These are phyloP conservation scores for Rheum nobile DNA, from an alignment of 148 eudicot species.

Conservation along the genomic window DNA sequence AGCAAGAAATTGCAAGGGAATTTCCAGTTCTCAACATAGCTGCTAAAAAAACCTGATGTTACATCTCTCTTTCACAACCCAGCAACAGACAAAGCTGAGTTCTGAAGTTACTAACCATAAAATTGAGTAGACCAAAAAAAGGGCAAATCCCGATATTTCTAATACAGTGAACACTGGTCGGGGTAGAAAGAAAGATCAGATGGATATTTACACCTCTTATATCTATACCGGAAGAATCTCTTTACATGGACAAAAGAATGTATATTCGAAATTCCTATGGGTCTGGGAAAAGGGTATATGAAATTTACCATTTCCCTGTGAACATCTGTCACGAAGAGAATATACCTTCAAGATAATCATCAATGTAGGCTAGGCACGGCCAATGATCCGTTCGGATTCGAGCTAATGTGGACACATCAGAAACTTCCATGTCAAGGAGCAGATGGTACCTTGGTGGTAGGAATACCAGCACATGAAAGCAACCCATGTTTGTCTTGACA, in stretches of 20 bases:
- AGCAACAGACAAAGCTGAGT: no score
- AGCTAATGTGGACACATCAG: conserved; percentile 62
- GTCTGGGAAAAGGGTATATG: background rate
- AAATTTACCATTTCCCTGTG: background rate
- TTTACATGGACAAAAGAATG: conserved; percentile 7
- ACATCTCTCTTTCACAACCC: no score
- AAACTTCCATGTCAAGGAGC: conserved; percentile 80
- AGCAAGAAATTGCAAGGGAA: no score
- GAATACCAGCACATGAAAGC: conserved; percentile 65
- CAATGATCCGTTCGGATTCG: conserved; percentile 96
- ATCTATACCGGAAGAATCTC: background rate
- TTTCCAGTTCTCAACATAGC: no score
- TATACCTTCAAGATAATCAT: conserved; percentile 88
- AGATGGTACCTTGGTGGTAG: conserved; percentile 92
- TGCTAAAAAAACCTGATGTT: no score
- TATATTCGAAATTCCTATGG: background rate
- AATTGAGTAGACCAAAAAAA: background rate
- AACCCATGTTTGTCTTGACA: conserved; percentile 53
- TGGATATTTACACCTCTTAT: conserved; percentile 9
- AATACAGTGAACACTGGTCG: background rate
- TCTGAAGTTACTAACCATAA: background rate
- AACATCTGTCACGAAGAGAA: conserved; percentile 20
- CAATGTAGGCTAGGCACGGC: conserved; percentile 95
- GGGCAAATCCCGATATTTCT: background rate
- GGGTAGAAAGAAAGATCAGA: background rate